These are phyloP conservation scores for Oryza longistaminata DNA, from an alignment of 176 grass and related monocot genomes.

Conservation along the genomic window DNA sequence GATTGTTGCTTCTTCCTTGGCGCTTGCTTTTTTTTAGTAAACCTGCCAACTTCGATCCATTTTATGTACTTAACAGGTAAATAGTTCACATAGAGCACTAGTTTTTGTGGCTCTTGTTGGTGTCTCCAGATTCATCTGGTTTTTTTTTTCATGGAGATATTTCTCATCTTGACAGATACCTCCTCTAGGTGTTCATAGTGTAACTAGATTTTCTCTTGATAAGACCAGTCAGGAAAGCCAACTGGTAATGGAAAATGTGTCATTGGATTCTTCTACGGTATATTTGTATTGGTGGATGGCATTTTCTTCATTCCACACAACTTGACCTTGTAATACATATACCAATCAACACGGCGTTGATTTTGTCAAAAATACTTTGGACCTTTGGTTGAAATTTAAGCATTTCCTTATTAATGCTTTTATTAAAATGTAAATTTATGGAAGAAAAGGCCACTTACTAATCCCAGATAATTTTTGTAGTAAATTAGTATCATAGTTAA, in stretches of 20 bases:
- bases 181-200: neutral
- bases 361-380: conserved; percentile 28
- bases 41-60: neutral
- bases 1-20: neutral
- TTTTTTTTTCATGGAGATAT: neutral
- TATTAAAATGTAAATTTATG: conserved; percentile 15
- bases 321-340: conserved; percentile 35
- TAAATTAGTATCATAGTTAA: neutral
- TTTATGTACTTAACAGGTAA: neutral
- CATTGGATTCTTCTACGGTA: conserved; percentile 30
- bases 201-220: neutral
- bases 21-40: neutral
- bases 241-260: conserved; percentile 5
- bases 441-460: conserved; percentile 10
- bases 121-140: conserved; percentile 2
- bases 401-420: conserved; percentile 22
- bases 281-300: neutral
- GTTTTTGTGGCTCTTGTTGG: neutral
- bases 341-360: conserved; percentile 14
- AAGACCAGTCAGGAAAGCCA: conserved; percentile 8
- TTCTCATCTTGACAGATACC: neutral
- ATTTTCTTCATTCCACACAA: conserved; percentile 14
- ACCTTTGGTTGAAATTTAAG: conserved; percentile 21
- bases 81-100: neutral
- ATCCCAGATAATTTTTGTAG: neutral